phyloP scores from a whole-genome alignment of 768 basidiomycete genomes.

The Psilocybe cyanescens region DNA sequence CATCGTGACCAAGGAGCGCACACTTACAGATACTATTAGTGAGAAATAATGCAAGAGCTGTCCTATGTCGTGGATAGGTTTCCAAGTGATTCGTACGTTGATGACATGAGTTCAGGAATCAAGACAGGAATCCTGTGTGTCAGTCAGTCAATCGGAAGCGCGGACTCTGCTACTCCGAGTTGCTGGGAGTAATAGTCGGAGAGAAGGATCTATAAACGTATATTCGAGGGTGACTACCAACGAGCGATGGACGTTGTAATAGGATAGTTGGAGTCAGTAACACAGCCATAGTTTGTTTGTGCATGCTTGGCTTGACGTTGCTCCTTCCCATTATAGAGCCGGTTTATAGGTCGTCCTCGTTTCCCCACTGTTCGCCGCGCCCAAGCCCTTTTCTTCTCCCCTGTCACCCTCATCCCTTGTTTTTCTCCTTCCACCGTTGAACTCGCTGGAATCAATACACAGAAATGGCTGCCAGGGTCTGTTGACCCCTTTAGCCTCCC shows the following conservation, averaged over 20 bases:
- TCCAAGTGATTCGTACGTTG: too few relatives aligned
- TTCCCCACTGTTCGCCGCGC: slow-evolving; percentile 18
- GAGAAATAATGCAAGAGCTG: too few relatives aligned
- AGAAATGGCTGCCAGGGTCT: slow-evolving; percentile 43
- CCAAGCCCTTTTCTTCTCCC: slow-evolving; percentile 15
- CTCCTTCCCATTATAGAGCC: slow-evolving; percentile 19
- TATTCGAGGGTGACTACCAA: not conserved
- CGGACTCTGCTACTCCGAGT: not conserved
- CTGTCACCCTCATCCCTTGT: slow-evolving; percentile 20
- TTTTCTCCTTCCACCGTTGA: slow-evolving; percentile 11
- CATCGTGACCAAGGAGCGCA: too few relatives aligned
- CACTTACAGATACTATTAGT: too few relatives aligned
- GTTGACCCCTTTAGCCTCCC: slow-evolving; percentile 13
- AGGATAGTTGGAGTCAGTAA: not conserved
- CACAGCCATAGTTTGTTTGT: slow-evolving; percentile 12
- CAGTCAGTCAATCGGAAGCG: too few relatives aligned
- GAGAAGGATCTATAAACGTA: not conserved
- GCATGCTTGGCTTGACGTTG: slow-evolving; percentile 23
- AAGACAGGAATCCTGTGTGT: too few relatives aligned
- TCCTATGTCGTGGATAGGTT: too few relatives aligned
- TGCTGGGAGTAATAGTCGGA: not conserved
- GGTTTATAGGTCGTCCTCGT: slow-evolving; percentile 13
- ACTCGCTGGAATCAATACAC: slow-evolving; percentile 15
- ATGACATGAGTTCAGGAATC: too few relatives aligned
- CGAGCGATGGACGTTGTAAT: not conserved